Base-by-base conservation (phyloP, 495 filamentous ascomycete species). In the Neurospora pannonica region DNA sequence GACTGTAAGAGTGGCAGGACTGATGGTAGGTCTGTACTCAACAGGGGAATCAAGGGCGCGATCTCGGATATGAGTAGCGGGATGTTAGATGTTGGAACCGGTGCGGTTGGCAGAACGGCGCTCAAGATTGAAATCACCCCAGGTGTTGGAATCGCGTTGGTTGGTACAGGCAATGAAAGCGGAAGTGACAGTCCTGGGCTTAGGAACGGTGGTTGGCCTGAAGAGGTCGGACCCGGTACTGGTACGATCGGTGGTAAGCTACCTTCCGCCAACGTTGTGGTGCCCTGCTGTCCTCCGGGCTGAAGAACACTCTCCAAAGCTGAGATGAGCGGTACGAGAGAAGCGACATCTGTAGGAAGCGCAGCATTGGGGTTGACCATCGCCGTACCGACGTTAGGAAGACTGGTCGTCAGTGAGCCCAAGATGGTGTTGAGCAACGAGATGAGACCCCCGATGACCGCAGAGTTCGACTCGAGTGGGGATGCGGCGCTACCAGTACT, bases 51-150 rank as follows among this genome's bases (percentile, higher is more conserved):
- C 28, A 75, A 39, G 34, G 76, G 31, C 34, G 37, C 37, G 9
- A 78, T 71, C 24, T 74, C 74, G 4, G 74, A 72, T n/a, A 74
- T 48, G 21, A 76, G 31, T 36, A 37, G 48, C 10, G 75, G 60
- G 37, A 76, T 74, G 42, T 24, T 43, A 38, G 70, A 72, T 15
- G 70, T 31, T 19, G 74, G 36, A 19, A 54, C 40, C 15, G 72
- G n/a, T n/a, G n/a, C 43, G 24, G 67, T 28, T 21, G 72, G 74
- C 7, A 76, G 46, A 24, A 74, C 24, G 6, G 74, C 43, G 5
- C 69, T 71, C n/a, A 76, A 46, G 24, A 69, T 37, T 6, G 71
- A 38, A n/a, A 74, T 21, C 5, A 71, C 37, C 19, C 72, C 62
- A 15, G 48, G 34, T n/a, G 42, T 38, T 71, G 73, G 34, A 8